phyloP scores from a whole-genome alignment of 305 asterid species.

The Nicotiana rustica region DNA sequence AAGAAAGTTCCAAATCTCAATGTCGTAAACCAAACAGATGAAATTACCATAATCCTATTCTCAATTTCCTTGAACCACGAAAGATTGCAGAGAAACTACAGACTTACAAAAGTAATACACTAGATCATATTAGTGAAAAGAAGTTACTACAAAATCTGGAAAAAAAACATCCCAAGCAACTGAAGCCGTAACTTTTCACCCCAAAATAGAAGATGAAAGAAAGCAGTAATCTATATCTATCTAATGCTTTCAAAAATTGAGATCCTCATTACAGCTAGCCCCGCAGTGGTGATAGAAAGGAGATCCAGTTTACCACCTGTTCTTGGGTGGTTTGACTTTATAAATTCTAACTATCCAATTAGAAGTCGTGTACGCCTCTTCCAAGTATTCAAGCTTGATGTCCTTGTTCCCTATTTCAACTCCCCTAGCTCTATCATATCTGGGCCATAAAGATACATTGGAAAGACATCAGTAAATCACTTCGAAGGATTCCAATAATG shows the following conservation, averaged over 20 bases:
- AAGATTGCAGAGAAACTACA: too few relatives aligned
- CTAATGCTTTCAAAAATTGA: conserved; percentile 31
- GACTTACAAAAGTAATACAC: not conserved
- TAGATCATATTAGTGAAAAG: conserved; percentile 10
- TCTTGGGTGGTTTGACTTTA: conserved; percentile 94
- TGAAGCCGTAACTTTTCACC: not conserved
- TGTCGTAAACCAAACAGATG: not conserved
- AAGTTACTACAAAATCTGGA: conserved; percentile 22
- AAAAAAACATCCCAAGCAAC: conserved; percentile 25
- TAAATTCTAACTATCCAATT: conserved; percentile 98
- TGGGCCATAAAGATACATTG: conserved; percentile 43
- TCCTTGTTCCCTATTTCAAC: conserved; percentile 98
- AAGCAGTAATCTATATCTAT: conserved; percentile 29
- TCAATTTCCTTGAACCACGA: not conserved
- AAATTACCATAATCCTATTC: not conserved
- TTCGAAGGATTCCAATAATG: not conserved
- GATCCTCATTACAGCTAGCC: not conserved
- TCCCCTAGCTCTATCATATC: conserved; percentile 98
- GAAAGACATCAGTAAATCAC: conserved; percentile 22
- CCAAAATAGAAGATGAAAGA: not conserved
- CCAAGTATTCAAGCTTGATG: conserved; percentile 88
- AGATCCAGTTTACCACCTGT: conserved; percentile 67
- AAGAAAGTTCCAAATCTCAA: not conserved
- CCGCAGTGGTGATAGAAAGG: conserved; percentile 3
- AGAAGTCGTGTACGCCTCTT: conserved; percentile 95